Base-by-base conservation (phyloP, 805 yeast genomes). In the Hanseniaspora guilliermondii region DNA sequence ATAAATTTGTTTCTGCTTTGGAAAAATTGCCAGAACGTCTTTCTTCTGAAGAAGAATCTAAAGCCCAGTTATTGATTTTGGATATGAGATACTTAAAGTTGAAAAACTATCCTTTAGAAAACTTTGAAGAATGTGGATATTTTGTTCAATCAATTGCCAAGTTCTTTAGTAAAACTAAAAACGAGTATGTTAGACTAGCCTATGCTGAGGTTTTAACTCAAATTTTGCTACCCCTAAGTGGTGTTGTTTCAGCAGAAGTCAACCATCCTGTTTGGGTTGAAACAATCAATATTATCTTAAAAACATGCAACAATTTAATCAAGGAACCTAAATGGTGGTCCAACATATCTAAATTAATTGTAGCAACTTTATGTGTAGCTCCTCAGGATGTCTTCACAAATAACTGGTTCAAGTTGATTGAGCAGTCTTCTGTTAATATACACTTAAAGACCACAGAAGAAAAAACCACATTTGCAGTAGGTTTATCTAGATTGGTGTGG, bases 221-320 rank as follows among this genome's bases (percentile, higher is more conserved):
- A 53, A 74, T 93, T 25, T 68, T 93, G 2, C 69, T 87, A 40
- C 94, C 97, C 0, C 66, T 93, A 24, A 94, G 97, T 0, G 91
- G 87, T 8, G 74, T 80, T 1, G 73, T 89, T 33, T 87, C 96
- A 0, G 97, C 96, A 0, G 99, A 93, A 64, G 89, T 87, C 0
- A 91, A 93, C 62, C 95, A 91, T 65, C 98, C 98, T 3, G 80
- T 84, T 1, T 93, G 98, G 99, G 81, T 83, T 0, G 85, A 80
- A 40, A 93, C 96, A 0, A 77, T 87, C 53, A 76, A 76, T 22
- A 69, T 73, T 19, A 78, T 91, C 14, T 81, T 77, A 64, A 67
- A 72, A 16, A 77, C 76, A 16, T 74, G 73, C 40, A 66, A 64
- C 55, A 76, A 70, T 48, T 73, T 76, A 70, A 75, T 68, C 55